Evolutionary conservation across 331 rosid species (phyloP), one percentile per base, ranked within the genome.

Genomic region (Saraca asoca): DNA sequence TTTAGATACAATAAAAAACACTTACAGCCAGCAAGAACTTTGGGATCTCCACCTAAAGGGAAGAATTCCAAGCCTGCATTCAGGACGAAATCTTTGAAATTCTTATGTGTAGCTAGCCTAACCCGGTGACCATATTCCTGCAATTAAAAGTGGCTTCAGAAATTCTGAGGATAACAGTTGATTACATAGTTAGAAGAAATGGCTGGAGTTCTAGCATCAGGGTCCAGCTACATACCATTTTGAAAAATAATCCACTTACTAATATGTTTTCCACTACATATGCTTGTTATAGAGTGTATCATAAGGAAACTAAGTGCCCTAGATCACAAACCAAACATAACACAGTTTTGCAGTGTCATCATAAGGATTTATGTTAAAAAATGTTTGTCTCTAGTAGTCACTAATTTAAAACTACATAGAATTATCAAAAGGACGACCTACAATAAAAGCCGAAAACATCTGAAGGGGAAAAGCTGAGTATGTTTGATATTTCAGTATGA

Each of bases 1-100:
- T 9, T 33, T 10, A 51, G 60, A 75, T 65, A 53, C 67, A 78
- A 43, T 43, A 64, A 54, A 31, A 55, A 74, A 73, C 69, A 82
- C 98, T 90, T 81, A 93, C 98, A 93, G 34, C 84, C 97, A 67
- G 98, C 98, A 66, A 93, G 98, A 83, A 93, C 85, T 84, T 90
- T 90, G 55, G 98, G 96, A 80, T 93, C 98, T 71, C 98, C 97
- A 54, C 98, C 97, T 66, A 93, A 75, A 61, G 97, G 91, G 82
- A 46, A 93, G 85, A 90, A 88, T 74, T 93, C 98, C 90, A 93
- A 78, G 58, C 98, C 98, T 62, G 88, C 85, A 54, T 79, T 59
- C 72, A 86, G 79, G 64, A 93, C 89, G 66, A 90, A 93, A 68
- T 93, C 98, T 80, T 86, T 88, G 73, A 93, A 93, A 78, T 90